phyloP scores from a whole-genome alignment of 2,329 filamentous ascomycete species.

The Lecanosticta acicola region DNA sequence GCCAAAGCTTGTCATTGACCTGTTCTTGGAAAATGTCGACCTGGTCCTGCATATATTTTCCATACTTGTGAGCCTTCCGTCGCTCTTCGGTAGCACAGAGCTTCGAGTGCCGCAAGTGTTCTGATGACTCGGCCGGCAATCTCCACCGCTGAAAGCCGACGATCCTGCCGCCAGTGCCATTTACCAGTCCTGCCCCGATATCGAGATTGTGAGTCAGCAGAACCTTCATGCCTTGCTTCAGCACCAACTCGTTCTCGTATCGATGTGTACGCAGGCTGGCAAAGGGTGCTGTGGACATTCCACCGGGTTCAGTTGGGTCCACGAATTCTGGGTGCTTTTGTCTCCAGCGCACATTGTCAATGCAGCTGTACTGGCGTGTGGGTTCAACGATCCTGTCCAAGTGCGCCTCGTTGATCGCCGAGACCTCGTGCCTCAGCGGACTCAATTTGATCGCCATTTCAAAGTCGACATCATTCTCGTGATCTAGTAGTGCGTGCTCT shows the following conservation, averaged over 20 bases:
- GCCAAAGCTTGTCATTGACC: slow-evolving; percentile 30
- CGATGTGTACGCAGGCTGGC: slow-evolving; percentile 5
- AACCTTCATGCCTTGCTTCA: slow-evolving; percentile 34
- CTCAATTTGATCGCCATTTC: slow-evolving; percentile 41
- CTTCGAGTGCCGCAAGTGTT: background rate
- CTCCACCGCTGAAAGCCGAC: slow-evolving; percentile 31
- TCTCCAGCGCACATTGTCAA: slow-evolving; percentile 11
- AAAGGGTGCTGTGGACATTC: slow-evolving; percentile 2
- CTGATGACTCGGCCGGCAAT: too few species aligned
- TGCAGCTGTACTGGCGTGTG: slow-evolving; percentile 9
- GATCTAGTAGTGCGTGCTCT: slow-evolving; percentile 3
- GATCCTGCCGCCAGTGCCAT: slow-evolving; percentile 45
- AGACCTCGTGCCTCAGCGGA: slow-evolving; percentile 34
- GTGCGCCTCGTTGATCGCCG: slow-evolving; percentile 20
- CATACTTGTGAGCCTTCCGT: slow-evolving; percentile 5
- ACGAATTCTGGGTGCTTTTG: slow-evolving; percentile 3
- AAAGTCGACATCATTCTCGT: slow-evolving; percentile 38
- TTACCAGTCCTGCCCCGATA: slow-evolving; percentile 38
- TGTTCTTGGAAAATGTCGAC: slow-evolving; percentile 2
- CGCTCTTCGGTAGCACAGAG: slow-evolving; percentile 3
- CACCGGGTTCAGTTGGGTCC: background rate
- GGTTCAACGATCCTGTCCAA: slow-evolving; percentile 26
- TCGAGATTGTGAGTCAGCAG: slow-evolving; percentile 50
- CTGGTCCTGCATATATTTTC: slow-evolving; percentile 3
- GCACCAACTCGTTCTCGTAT: slow-evolving; percentile 3